These are phyloP conservation scores for Pythium insidiosum DNA, from an alignment of 352 stramenopile species.

Conservation along the genomic window DNA sequence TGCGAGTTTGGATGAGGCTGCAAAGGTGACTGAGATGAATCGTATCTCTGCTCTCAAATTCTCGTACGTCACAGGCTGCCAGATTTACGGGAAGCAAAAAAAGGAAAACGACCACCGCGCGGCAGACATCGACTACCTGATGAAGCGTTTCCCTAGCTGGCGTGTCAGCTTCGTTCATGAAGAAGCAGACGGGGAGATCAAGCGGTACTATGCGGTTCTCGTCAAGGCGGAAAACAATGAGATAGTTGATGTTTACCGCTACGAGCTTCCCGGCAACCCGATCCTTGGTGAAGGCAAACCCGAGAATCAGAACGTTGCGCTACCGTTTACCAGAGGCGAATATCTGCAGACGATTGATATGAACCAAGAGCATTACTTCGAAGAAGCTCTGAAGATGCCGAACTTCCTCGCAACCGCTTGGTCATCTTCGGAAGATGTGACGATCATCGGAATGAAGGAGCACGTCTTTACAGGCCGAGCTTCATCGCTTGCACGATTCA, in stretches of 20 bases:
- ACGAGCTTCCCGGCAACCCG: constrained; percentile 82
- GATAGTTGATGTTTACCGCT: constrained; percentile 85
- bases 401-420: constrained; percentile 77
- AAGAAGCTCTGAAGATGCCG: constrained; percentile 84
- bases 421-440: constrained; percentile 51
- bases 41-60: constrained; percentile 83
- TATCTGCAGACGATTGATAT: constrained; percentile 89
- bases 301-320: constrained; percentile 85
- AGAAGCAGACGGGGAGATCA: constrained; percentile 20
- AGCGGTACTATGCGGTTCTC: constrained; percentile 67
- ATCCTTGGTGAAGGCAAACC: constrained; percentile 85
- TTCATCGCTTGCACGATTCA: constrained; percentile 82
- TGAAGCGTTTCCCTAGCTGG: constrained; percentile 85
- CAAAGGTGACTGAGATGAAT: constrained; percentile 78
- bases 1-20: constrained; percentile 42
- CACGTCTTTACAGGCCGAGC: constrained; percentile 82
- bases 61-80: constrained; percentile 83
- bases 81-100: constrained; percentile 82
- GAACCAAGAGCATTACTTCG: constrained; percentile 88
- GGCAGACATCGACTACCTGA: constrained; percentile 86
- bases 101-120: constrained; percentile 66
- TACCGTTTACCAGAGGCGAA: constrained; percentile 81
- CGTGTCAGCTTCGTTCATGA: constrained; percentile 85
- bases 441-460: constrained; percentile 86
- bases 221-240: constrained; percentile 72